phyloP scores from a whole-genome alignment of 2,329 filamentous ascomycete genomes.

The Sporothrix humicola region DNA sequence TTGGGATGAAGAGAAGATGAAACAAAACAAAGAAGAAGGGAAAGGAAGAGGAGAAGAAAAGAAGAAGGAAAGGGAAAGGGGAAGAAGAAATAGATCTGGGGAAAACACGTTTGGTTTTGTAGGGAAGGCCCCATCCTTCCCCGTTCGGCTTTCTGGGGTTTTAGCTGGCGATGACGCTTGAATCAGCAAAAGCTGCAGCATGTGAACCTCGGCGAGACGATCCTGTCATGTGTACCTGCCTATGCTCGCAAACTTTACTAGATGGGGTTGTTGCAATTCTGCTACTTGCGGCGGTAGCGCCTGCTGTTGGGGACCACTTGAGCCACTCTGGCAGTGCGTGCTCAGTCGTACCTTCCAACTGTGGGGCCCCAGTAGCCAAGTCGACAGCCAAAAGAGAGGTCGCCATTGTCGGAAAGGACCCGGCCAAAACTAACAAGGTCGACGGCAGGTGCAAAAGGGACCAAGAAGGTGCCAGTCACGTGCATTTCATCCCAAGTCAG shows the following conservation, averaged over 20 bases:
- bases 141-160: constrained; percentile 33
- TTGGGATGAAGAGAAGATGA: neutral
- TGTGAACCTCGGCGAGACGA: constrained; percentile 35
- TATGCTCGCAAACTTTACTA: constrained; percentile 15
- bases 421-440: constrained; percentile 5
- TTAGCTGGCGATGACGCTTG: constrained; percentile 33
- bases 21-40: constrained; percentile 6
- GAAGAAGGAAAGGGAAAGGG: neutral
- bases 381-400: neutral
- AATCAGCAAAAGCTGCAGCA: constrained; percentile 21
- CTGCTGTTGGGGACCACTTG: neutral
- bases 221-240: constrained; percentile 30
- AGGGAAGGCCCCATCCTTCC: constrained; percentile 25
- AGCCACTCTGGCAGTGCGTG: neutral
- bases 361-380: constrained; percentile 12
- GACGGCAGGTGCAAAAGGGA: neutral
- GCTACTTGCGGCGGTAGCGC: constrained; percentile 24
- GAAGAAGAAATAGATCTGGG: constrained; percentile 24
- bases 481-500: neutral
- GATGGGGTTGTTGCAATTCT: constrained; percentile 21
- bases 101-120: constrained; percentile 26
- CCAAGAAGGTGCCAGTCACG: neutral
- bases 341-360: neutral
- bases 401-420: neutral
- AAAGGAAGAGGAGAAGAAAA: neutral